Evolutionary conservation across 768 basidiomycete species (phyloP), one percentile per base, ranked within the genome.

Genomic region (Auricularia sp.): DNA sequence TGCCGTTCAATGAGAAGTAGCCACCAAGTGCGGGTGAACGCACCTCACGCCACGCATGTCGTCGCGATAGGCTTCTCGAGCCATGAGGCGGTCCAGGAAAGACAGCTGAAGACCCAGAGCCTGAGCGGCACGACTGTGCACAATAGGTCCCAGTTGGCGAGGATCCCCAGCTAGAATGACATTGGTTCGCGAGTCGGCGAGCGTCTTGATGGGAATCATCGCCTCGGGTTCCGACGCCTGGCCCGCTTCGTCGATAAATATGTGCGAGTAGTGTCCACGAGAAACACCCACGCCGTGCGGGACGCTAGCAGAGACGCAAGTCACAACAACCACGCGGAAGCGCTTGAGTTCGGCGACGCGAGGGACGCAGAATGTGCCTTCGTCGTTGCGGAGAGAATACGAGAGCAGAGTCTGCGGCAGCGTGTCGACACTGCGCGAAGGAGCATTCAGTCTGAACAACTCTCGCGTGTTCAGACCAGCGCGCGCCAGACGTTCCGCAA

Each of bases 191-290:
- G 70, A 71, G 62, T 81, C 77, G 0, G 84, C 82, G 72, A 87
- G 77, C 0, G 82, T 83, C 73, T 84, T 85, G 73, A 88, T 81
- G 0, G 82, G 72, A 16, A 87, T 78, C 72, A 87, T 84, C 0
- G 78, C 77, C 70, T 88, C 87, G 0, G 87, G 85, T 71, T 90
- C 87, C 0, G 83, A 85, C 2, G 86, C 86, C 68, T 90, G 87
- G 0, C 85, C 87, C 0, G 86, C 87, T 70, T 90, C 87, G 67
- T 90, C 87, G 8, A 87, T 73, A 69, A 89, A 86, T 14, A 90
- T 84, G 66, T 89, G 85, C 8, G 77, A 80, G 71, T 83, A 90
- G 71, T 87, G 83, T 0, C 87, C 87, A 1, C 79, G 75, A 0
- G 78, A 74, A 56, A 88, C 76, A 0, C 87, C 86, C 44, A 87